Evolutionary conservation across 768 basidiomycete species (phyloP).

Genomic region (Leccinum subgranulosum): DNA sequence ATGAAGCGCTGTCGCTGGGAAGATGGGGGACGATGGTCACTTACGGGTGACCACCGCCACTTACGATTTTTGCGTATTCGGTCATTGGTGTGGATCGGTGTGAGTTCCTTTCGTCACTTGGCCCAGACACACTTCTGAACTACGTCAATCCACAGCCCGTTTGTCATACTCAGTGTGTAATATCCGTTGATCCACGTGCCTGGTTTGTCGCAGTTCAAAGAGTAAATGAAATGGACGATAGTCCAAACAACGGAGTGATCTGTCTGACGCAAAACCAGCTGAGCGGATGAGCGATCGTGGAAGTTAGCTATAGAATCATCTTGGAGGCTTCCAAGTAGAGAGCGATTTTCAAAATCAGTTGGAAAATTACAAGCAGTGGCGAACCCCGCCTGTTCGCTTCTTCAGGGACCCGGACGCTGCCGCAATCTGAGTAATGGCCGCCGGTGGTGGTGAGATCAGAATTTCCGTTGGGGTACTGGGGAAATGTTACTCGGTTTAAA

Average conservation of each 20-base stretch:
- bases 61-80: conserved; percentile 5
- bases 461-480: background rate
- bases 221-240: background rate
- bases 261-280: background rate
- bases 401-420: conserved; percentile 1
- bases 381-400: background rate
- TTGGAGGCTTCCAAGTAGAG: background rate
- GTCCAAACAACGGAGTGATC: background rate
- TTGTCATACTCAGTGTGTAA: conserved; percentile 18
- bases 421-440: background rate
- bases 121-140: conserved; percentile 8
- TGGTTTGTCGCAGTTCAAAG: conserved; percentile 11
- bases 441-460: background rate
- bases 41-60: conserved; percentile 9
- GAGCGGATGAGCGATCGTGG: background rate
- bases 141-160: conserved; percentile 18
- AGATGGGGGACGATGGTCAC: conserved; percentile 34
- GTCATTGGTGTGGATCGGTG: conserved; percentile 17
- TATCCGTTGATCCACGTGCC: conserved; percentile 24
- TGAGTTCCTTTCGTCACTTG: conserved; percentile 17
- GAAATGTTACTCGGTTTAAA: conserved; percentile 6
- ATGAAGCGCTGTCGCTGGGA: conserved; percentile 37
- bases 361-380: background rate
- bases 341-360: background rate
- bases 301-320: background rate